A percentile compares a stretch with the other conserved stretches of the same genome.
phyloP scores from a whole-genome alignment of 2,329 filamentous ascomycete species.

The Aspergillus tubingensis region DNA sequence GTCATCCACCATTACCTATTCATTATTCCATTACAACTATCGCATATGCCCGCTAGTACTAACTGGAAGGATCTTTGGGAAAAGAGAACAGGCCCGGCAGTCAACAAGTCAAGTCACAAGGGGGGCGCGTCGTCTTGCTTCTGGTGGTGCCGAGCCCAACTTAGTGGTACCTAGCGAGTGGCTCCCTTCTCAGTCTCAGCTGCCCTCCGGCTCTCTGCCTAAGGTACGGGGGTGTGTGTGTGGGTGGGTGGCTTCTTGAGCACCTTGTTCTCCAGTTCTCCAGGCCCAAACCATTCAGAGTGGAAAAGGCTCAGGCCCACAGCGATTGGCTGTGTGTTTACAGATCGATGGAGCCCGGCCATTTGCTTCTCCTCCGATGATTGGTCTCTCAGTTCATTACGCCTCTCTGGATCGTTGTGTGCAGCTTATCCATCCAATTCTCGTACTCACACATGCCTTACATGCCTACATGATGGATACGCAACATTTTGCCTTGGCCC shows the following conservation, averaged over 20 bases:
- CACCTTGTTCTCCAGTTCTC: neutral
- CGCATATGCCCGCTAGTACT: neutral
- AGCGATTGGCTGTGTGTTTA: conserved; percentile 10
- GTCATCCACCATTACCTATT: neutral
- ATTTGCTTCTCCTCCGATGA: conserved; percentile 12
- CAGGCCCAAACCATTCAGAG: neutral
- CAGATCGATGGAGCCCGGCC: conserved; percentile 7
- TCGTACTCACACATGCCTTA: conserved; percentile 10
- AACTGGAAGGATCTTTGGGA: neutral
- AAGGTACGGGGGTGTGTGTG: neutral
- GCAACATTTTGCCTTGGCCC: conserved; percentile 9
- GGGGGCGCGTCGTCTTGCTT: neutral
- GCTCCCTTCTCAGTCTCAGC: neutral
- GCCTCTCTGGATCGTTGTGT: conserved; percentile 1
- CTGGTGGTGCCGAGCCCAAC: neutral
- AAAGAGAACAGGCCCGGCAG: neutral
- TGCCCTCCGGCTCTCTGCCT: neutral
- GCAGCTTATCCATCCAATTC: conserved; percentile 5
- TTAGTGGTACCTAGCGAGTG: neutral
- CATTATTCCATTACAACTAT: neutral
- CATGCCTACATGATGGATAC: conserved; percentile 8
- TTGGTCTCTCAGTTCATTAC: conserved; percentile 2
- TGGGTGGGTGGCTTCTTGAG: neutral
- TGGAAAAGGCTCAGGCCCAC: conserved; percentile 1
- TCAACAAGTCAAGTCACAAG: neutral